These are phyloP conservation scores for Ceratocystiopsis minuta DNA, from an alignment of 2,329 filamentous ascomycete genomes.

Conservation along the genomic window DNA sequence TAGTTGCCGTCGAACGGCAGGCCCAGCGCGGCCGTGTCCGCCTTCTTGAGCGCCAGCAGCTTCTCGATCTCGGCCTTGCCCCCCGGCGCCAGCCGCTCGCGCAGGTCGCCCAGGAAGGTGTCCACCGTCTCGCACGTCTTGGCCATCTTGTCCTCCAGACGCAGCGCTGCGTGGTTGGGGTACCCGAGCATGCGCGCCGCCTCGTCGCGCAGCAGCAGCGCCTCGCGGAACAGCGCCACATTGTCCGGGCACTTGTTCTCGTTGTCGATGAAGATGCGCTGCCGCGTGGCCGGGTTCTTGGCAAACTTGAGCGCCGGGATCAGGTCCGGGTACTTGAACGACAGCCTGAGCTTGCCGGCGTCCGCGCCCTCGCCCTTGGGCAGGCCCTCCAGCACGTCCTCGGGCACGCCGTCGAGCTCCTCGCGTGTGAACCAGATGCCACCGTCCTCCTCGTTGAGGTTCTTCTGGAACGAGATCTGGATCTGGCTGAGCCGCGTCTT, in stretches of 20 bases:
- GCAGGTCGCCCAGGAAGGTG: slow-evolving; percentile 54
- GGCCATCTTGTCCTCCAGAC: slow-evolving; percentile 73
- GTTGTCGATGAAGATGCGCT: slow-evolving; percentile 52
- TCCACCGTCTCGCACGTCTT: slow-evolving; percentile 56
- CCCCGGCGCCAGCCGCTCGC: slow-evolving; percentile 46
- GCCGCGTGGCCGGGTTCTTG: slow-evolving; percentile 48
- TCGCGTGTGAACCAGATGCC: slow-evolving; percentile 59
- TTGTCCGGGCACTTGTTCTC: slow-evolving; percentile 71
- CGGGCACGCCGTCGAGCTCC: slow-evolving; percentile 57
- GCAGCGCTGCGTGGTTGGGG: slow-evolving; percentile 55
- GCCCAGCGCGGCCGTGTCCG: slow-evolving; percentile 42
- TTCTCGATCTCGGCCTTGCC: slow-evolving; percentile 52
- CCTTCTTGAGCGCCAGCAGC: slow-evolving; percentile 57
- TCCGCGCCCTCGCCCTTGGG: slow-evolving; percentile 57
- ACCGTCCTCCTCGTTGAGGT: slow-evolving; percentile 68
- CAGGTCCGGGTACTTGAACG: slow-evolving; percentile 71
- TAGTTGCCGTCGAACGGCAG: slow-evolving; percentile 48
- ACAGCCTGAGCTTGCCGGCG: slow-evolving; percentile 53
- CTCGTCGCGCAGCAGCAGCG: slow-evolving; percentile 58
- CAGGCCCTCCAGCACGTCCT: slow-evolving; percentile 46
- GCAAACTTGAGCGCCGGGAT: slow-evolving; percentile 67
- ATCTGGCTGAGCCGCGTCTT: slow-evolving; percentile 63
- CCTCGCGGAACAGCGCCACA: slow-evolving; percentile 54
- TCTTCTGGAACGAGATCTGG: slow-evolving; percentile 60
- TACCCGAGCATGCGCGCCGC: slow-evolving; percentile 62